phyloP scores from a whole-genome alignment of 2,329 filamentous ascomycete species.

The Diaporthe citrichinensis region DNA sequence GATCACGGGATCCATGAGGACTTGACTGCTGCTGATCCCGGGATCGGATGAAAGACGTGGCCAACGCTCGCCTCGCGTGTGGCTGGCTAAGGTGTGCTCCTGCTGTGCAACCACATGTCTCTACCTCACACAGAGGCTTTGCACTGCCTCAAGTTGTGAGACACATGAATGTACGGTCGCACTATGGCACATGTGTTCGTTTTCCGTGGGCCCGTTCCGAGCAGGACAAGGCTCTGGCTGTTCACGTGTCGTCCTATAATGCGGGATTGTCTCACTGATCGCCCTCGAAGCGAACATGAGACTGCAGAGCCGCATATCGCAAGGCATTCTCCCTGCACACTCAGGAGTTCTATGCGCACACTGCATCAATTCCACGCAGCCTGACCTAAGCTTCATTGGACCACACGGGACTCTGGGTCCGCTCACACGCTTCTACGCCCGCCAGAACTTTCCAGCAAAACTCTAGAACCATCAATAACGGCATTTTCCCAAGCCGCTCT shows the following conservation, averaged over 20 bases:
- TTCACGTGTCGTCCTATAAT: neutral
- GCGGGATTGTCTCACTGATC: neutral
- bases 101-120: slow-evolving; percentile 10
- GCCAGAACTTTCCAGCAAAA: neutral
- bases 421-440: neutral
- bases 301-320: neutral
- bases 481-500: neutral
- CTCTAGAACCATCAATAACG: neutral
- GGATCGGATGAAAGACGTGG: neutral
- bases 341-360: neutral
- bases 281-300: neutral
- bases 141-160: neutral
- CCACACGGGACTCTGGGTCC: neutral
- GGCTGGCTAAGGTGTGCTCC: neutral
- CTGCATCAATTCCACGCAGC: neutral
- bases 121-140: neutral
- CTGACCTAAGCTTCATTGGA: neutral
- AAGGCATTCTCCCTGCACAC: neutral
- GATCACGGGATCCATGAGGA: neutral
- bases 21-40: neutral
- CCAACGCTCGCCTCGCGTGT: neutral
- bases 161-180: neutral
- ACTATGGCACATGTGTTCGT: neutral
- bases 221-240: neutral
- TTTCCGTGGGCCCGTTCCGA: too few relatives aligned